Conservation (phyloP, 2,329 filamentous ascomycete genomes). For the Epichloe gansuensis region DNA sequence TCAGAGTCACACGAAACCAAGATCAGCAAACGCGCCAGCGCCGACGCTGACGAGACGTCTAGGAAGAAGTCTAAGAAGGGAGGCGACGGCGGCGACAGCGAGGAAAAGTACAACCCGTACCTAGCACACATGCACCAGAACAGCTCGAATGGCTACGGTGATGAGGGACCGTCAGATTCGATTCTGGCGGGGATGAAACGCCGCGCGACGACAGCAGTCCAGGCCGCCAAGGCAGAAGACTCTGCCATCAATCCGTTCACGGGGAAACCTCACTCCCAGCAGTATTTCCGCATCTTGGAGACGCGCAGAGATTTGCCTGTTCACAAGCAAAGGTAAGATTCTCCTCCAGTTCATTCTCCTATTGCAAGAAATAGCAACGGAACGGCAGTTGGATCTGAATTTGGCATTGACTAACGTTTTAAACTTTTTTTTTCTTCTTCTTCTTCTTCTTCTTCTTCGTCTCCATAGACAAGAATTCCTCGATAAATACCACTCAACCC, state of each 20-base stretch:
- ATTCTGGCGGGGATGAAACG: conserved; percentile 56
- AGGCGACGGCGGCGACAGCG: conserved; percentile 15
- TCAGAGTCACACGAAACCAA: conserved; percentile 21
- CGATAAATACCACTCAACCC: conserved; percentile 78
- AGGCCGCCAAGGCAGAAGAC: conserved; percentile 66
- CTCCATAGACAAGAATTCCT: conserved; percentile 70
- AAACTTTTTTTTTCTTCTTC: not conserved
- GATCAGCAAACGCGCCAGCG: conserved; percentile 31
- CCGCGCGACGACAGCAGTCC: conserved; percentile 65
- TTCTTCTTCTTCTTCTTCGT: not conserved
- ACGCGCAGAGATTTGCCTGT: conserved; percentile 77
- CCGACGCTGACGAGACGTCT: conserved; percentile 28
- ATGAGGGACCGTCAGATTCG: conserved; percentile 20
- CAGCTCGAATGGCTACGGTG: conserved; percentile 26
- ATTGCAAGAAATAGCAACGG: too few relatives aligned
- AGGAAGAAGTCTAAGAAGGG: conserved; percentile 32
- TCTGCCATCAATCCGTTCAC: conserved; percentile 79
- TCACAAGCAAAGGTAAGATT: conserved; percentile 64
- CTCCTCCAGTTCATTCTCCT: too few relatives aligned
- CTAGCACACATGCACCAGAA: conserved; percentile 75
- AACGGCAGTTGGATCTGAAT: too few relatives aligned
- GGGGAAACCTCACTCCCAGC: conserved; percentile 57
- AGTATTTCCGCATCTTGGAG: conserved; percentile 85
- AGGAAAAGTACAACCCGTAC: conserved; percentile 59
- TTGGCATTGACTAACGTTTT: not conserved